Evolutionary conservation across 1,284 basidiomycete species (phyloP), one percentile per base, ranked within the genome.

Genomic region (Ustilago cynodontis): DNA sequence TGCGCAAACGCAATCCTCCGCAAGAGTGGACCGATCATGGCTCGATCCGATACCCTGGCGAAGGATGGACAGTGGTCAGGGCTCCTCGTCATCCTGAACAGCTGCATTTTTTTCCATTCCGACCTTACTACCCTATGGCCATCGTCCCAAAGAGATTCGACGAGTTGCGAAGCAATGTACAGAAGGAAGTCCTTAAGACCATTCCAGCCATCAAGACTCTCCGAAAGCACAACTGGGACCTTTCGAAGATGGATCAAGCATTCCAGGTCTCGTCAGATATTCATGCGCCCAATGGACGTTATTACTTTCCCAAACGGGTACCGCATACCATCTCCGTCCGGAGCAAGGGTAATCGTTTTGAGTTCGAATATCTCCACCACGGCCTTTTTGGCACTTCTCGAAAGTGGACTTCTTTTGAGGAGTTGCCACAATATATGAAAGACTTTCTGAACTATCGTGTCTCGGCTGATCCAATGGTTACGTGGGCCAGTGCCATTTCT

Each of bases 1-100:
- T 56, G 24, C 37, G 54, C 54, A 56, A 56, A 33, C 54, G 54
- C 22, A 43, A 14, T 37, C 39, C 39, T 55, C 22, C n/a, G 20
- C 5, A 10, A 8, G 54, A 37, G 5, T 45, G 35, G 24, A n/a
- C 39, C 11, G 29, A 37, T 8, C 54, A 43, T 16, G 5, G 37
- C 22, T 22, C 24, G 13, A 3, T 56, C 22, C 22, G 26, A 43
- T 29, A 41, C 16, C 13, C 18, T 20, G 43, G 43, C 16, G 43
- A 20, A 22, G 10, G 43, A 4, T 45, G 5, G 5, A 7, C 8
- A 7, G 18, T 45, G 43, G 22, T 45, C 5, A 41, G 13, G n/a
- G 8, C 39, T 41, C 39, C 43, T n/a, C 5, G 4, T 22, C 31
- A 6, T 33, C 31, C 11, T 6, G 31, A 4, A n/a, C 6, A 45